Evolutionary conservation across 1,284 basidiomycete genomes (phyloP), one percentile per base, ranked within the genome.

Genomic region (Malassezia restricta): DNA sequence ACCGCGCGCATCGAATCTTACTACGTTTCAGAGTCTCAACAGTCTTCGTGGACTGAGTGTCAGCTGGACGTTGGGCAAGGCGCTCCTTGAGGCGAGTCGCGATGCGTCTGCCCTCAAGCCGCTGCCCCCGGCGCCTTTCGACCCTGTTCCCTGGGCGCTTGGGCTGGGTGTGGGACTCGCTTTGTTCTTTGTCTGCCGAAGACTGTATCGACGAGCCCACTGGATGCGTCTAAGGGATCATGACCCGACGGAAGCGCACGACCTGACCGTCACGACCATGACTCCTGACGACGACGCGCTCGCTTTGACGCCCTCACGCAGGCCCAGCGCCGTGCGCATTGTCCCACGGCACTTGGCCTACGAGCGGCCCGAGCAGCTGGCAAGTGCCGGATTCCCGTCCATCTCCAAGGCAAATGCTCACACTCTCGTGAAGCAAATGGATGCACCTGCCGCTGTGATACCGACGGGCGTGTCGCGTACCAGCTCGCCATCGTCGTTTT

Each of bases 1-100:
- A 68, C 94, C 94, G 9, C 81, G 94, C 30, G 49, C 65, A 49
- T 63, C 67, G 56, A 66, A 64, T 40, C 29, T 32, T 2, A 31
- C 83, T 50, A 76, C 82, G 42, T 88, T 98, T 76, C 94, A 96
- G 76, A 88, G 85, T 45, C 78, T 94, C 75, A 90, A 96, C 73
- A 82, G 83, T 32, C 86, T 99, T 32, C 83, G 83, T 29, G 87
- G 87, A 64, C 87, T 94, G 47, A 86, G 88, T 32, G 90, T 99
- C 68, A 89, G 83, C 63, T 98, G 92, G 92, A 96, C 92, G 3
- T 78, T 98, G 29, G 92, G 94, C 41, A 96, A 96, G 74, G 95
- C 96, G 82, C 89, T 98, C 0, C 79, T 96, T 33, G 92, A 96
- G 75, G 92, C 92, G 8, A 88, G 85, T 75, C 86, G 52, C 20